These are phyloP conservation scores for Pleurotus eryngii DNA, from an alignment of 768 basidiomycete genomes.

Conservation along the genomic window DNA sequence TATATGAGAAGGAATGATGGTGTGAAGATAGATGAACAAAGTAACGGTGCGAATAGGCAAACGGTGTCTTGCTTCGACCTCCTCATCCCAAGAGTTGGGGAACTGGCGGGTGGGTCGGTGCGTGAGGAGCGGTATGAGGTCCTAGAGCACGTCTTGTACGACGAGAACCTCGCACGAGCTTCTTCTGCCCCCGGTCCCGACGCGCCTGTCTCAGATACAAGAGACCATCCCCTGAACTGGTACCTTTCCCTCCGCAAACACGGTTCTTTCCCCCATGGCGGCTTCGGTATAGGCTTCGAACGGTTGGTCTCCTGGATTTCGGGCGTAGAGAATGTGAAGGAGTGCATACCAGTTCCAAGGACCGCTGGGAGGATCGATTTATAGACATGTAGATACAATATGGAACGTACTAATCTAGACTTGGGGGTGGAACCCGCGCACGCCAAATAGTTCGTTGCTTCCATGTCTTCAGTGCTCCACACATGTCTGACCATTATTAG, in stretches of 20 bases:
- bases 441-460: too few species aligned
- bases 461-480: too few species aligned
- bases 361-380: constrained; percentile 59
- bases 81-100: constrained; percentile 83
- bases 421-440: too few species aligned
- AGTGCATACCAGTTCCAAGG: constrained; percentile 89
- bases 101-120: constrained; percentile 89
- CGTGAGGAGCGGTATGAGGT: constrained; percentile 69
- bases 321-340: constrained; percentile 87
- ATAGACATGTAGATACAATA: too few species aligned
- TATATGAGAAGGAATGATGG: constrained; percentile 79
- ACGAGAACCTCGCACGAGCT: background rate
- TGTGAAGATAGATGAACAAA: too few species aligned
- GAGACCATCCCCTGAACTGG: constrained; percentile 41
- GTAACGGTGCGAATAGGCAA: constrained; percentile 24
- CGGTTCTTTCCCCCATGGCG: constrained; percentile 90
- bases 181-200: too few species aligned
- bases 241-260: constrained; percentile 82
- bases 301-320: constrained; percentile 83
- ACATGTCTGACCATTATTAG: too few species aligned
- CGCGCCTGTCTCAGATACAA: constrained; percentile 8
- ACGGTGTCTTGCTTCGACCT: constrained; percentile 97
- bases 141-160: constrained; percentile 48
- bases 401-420: too few species aligned
- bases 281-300: constrained; percentile 96